A percentile compares a stretch with the other conserved stretches of the same genome.
These are phyloP conservation scores for Tricholoma hemisulphureum DNA, from an alignment of 768 basidiomycete genomes.

Conservation along the genomic window DNA sequence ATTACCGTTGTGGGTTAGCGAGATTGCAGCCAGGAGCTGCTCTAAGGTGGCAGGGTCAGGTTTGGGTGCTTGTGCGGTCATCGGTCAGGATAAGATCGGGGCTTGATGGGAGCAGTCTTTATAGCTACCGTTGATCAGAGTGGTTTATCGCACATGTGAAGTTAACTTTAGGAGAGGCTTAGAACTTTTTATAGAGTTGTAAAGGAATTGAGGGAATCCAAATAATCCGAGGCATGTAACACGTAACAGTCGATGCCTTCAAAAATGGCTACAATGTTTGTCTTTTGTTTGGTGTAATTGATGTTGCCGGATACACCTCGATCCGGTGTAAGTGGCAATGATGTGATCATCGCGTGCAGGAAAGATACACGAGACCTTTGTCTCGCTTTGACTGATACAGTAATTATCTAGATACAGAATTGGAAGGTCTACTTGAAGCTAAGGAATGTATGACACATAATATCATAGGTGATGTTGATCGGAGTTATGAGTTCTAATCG, in stretches of 20 bases:
- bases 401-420: not conserved
- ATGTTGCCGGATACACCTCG: not conserved
- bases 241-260: not conserved
- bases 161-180: not conserved
- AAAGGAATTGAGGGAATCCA: not conserved
- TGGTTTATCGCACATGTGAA: not conserved
- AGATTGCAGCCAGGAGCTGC: not conserved
- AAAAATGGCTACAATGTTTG: not conserved
- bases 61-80: not conserved
- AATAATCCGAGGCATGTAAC: not conserved
- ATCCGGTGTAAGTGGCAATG: not conserved
- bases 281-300: not conserved
- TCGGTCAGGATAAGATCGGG: not conserved
- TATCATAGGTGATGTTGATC: not conserved
- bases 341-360: not conserved
- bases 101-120: not conserved
- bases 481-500: too few relatives aligned
- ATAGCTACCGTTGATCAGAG: not conserved
- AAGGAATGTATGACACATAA: not conserved
- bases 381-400: not conserved
- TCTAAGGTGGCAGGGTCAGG: not conserved
- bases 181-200: too few relatives aligned
- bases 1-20: not conserved
- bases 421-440: not conserved
- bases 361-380: not conserved